Conservation (phyloP, 352 stramenopile species). For the Phytophthora cactorum region DNA sequence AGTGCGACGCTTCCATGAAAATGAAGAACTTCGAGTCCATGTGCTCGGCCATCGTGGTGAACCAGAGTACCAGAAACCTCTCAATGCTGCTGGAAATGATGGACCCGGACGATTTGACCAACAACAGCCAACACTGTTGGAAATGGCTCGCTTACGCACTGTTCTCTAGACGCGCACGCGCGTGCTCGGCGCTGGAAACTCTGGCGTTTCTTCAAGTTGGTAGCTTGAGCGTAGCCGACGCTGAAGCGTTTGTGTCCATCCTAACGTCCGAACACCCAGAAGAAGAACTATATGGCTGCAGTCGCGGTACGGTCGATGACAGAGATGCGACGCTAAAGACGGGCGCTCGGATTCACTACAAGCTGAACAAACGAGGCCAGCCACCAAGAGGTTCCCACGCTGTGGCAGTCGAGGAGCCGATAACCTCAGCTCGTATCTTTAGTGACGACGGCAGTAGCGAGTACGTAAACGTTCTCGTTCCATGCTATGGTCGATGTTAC, state of each 20-base stretch:
- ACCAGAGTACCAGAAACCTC: slow-evolving; percentile 3
- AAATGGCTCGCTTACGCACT: slow-evolving; percentile 24
- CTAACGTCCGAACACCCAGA: slow-evolving; percentile 10
- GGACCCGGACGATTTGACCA: not conserved
- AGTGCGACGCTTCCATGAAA: not conserved
- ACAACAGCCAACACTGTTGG: slow-evolving; percentile 1
- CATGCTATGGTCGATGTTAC: slow-evolving; percentile 11
- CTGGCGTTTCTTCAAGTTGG: not conserved
- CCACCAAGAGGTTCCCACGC: not conserved
- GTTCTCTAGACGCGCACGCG: slow-evolving; percentile 14
- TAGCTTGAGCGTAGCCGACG: slow-evolving; percentile 5
- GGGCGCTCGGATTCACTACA: not conserved
- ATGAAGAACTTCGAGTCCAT: not conserved
- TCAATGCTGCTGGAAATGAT: not conserved
- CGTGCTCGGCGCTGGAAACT: not conserved
- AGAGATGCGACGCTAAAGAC: not conserved
- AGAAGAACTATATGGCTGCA: slow-evolving; percentile 6
- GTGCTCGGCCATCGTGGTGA: slow-evolving; percentile 1
- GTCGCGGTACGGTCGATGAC: not conserved
- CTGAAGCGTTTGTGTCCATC: slow-evolving; percentile 3
- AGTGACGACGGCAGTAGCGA: slow-evolving; percentile 16
- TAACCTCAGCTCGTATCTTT: slow-evolving; percentile 3
- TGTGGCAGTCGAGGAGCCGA: not conserved
- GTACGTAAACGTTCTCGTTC: slow-evolving; percentile 17
- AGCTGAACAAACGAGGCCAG: not conserved